Evolutionary conservation across 148 eudicot species (phyloP).

Genomic region (Vaccinium myrtillus): DNA sequence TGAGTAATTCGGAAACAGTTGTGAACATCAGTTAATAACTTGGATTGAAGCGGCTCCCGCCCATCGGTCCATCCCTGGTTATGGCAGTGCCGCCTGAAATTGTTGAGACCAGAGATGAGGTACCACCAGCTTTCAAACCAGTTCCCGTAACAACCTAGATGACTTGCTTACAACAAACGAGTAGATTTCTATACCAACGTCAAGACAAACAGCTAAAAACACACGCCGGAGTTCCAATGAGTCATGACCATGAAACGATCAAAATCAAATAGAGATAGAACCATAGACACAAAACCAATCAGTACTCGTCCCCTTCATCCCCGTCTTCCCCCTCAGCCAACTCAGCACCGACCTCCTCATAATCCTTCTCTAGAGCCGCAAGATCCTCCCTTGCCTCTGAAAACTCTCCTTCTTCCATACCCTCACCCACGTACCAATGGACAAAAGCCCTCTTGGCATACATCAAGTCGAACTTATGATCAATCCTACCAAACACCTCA

Average conservation of each 20-base stretch:
- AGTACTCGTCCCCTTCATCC: conserved; percentile 38
- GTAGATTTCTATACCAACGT: no score
- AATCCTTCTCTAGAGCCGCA: conserved; percentile 39
- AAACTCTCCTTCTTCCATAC: conserved; percentile 43
- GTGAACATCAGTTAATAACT: no score
- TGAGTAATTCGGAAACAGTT: no score
- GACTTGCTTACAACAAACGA: no score
- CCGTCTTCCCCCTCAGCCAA: conserved; percentile 29
- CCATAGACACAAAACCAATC: not conserved
- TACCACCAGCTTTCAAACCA: no score
- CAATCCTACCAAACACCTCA: conserved; percentile 35
- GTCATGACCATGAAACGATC: not conserved
- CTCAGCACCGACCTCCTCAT: conserved; percentile 37
- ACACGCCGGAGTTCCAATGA: not conserved
- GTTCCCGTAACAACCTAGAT: no score
- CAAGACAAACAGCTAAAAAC: not conserved
- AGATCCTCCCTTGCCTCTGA: conserved; percentile 38
- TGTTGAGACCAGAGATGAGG: no score
- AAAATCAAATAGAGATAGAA: not conserved
- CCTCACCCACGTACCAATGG: conserved; percentile 43
- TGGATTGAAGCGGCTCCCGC: no score
- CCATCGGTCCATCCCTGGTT: no score
- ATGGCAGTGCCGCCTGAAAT: no score
- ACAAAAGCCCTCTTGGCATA: conserved; percentile 36
- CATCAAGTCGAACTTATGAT: conserved; percentile 38